Base-by-base conservation (phyloP, 2,329 filamentous ascomycete genomes). In the Reticulascus tulasneorum region DNA sequence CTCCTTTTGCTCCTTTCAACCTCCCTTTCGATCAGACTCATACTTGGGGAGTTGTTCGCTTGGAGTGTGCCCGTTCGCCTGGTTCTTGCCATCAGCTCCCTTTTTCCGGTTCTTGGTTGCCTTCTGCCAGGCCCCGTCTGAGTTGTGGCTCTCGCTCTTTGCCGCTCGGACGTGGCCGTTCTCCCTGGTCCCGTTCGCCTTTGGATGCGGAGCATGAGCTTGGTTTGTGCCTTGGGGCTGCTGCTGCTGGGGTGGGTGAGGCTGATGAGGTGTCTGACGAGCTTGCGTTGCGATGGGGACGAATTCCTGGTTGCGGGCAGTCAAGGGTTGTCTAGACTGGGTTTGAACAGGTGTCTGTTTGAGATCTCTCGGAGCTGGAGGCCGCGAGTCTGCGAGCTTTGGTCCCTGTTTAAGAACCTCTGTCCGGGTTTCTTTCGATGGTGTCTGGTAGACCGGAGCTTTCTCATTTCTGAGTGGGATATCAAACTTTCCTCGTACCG, bases 1-100 rank as follows among this genome's bases (percentile, higher is more conserved):
- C 16, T 16, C 12, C 7, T 13, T 10, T 20, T 16, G 16, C 10
- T 22, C 8, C 21, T 19, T 25, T 73, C 64, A 82, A 31, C 79
- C 79, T 3, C 79, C 79, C 49, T 82, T 82, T 40, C 79, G 72
- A 41, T 82, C 78, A 3, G 70, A 72, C 10, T 75, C 73, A 35
- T 78, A 69, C 55, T 70, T 76, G 4, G 79, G 79, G 15, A 62
- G 62, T 52, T 69, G 67, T 53, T 83, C 78, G 40, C 66, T 63
- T 7, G 60, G 23, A 6, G 31, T 51, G 16, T 54, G 53, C 4
- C 58, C 60, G 38, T 67, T 71, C 7, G 54, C 53, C 30, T 59
- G 54, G 50, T 65, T 65, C 51, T 77, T 79, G 37, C 58, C 51
- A 11, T 73, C 69, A n/a, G 48, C 49, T 3, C 59, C 63, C 55